Conservation (phyloP, 192 early-diverging fungal genomes). For the Coemansia sp. region DNA sequence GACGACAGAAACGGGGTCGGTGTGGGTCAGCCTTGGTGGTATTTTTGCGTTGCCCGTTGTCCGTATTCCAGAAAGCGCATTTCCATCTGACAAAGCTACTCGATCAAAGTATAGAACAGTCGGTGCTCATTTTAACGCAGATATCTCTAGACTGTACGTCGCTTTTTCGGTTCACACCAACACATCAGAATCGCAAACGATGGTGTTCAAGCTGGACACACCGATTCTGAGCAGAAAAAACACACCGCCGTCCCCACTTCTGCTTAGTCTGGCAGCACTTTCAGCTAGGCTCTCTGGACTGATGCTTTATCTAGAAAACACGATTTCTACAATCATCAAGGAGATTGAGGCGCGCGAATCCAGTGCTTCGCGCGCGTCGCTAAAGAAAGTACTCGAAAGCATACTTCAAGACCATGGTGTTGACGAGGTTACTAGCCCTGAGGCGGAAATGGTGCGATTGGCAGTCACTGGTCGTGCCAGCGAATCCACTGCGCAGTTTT, state of each 20-base stretch:
- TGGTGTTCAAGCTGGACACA: constrained; percentile 17
- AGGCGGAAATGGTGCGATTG: constrained; percentile 29
- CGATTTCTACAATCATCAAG: constrained; percentile 11
- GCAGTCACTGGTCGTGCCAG: constrained; percentile 37
- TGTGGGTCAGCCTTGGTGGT: constrained; percentile 30
- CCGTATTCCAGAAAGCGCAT: not conserved
- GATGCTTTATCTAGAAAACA: constrained; percentile 26
- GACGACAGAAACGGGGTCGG: constrained; percentile 13
- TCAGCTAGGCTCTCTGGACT: constrained; percentile 33
- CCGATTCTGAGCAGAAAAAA: constrained; percentile 10
- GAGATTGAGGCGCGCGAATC: constrained; percentile 20
- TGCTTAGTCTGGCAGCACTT: constrained; percentile 17
- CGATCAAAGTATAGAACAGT: not conserved
- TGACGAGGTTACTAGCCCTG: constrained; percentile 39
- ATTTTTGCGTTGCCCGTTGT: constrained; percentile 37
- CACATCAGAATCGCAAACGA: not conserved
- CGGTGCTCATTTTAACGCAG: constrained; percentile 7
- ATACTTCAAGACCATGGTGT: constrained; percentile 44
- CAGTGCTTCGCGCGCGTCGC: constrained; percentile 20
- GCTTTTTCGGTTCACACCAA: not conserved
- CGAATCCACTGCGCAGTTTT: constrained; percentile 45
- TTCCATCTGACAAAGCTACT: not conserved
- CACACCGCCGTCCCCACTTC: constrained; percentile 11
- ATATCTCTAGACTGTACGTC: not conserved
- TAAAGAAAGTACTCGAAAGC: constrained; percentile 19